These are phyloP conservation scores for Coemansia sp. DNA, from an alignment of 192 early-diverging fungal species.

Conservation along the genomic window DNA sequence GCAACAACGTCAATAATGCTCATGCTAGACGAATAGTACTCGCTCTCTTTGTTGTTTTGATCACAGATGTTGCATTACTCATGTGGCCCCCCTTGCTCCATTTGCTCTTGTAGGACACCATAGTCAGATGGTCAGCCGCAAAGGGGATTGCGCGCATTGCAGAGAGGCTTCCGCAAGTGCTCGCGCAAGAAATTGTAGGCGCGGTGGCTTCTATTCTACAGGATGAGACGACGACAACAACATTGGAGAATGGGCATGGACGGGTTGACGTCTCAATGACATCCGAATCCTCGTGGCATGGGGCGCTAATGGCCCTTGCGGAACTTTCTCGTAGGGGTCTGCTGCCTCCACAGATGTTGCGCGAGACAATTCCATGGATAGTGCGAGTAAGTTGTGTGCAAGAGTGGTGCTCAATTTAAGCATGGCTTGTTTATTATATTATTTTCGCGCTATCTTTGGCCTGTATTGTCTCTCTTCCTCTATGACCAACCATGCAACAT, in stretches of 20 bases:
- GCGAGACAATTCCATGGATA: constrained; percentile 79
- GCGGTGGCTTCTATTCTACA: constrained; percentile 76
- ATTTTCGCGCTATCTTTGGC: not conserved
- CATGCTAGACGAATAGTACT: too few relatives aligned
- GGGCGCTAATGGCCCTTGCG: constrained; percentile 85
- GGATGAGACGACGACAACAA: too few relatives aligned
- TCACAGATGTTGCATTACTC: not conserved
- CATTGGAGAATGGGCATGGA: constrained; percentile 38
- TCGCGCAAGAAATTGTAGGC: constrained; percentile 80
- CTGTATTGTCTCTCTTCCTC: not conserved
- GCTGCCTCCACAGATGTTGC: constrained; percentile 69
- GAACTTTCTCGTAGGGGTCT: constrained; percentile 88
- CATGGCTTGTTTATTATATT: constrained; percentile 1
- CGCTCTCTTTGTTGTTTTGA: not conserved
- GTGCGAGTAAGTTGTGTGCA: constrained; percentile 52
- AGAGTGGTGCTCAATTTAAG: constrained; percentile 1
- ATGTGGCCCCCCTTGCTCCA: not conserved
- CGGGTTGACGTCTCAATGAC: constrained; percentile 71
- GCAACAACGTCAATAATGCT: too few relatives aligned
- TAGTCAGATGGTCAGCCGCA: constrained; percentile 96
- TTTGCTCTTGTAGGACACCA: constrained; percentile 61
- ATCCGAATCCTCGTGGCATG: constrained; percentile 94
- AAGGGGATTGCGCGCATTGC: constrained; percentile 93
- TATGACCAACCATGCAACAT: not conserved
- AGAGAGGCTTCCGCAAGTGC: constrained; percentile 71